These are phyloP conservation scores for Suillus sp. DNA, from an alignment of 768 basidiomycete genomes.

Conservation along the genomic window DNA sequence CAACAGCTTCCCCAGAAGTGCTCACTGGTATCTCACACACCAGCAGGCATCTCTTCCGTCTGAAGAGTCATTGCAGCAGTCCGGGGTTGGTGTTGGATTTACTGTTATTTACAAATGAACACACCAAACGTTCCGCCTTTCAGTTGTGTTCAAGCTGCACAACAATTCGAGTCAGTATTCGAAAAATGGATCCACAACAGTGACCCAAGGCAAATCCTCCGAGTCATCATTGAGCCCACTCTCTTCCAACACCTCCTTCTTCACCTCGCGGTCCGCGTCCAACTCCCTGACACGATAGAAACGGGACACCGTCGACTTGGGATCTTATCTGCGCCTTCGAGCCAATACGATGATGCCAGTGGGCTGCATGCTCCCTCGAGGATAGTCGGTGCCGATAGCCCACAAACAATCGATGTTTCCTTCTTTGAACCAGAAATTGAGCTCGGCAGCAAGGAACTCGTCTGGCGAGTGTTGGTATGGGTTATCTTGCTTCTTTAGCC, in stretches of 20 bases:
- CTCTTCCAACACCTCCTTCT: conserved; percentile 4
- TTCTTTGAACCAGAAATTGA: neutral
- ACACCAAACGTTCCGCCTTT: no score
- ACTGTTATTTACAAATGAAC: no score
- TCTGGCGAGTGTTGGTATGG: neutral
- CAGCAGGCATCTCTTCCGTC: neutral
- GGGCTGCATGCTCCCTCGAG: neutral
- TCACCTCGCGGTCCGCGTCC: neutral
- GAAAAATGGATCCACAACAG: conserved; percentile 1
- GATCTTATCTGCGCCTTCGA: neutral
- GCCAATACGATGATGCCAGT: neutral
- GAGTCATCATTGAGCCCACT: conserved; percentile 3
- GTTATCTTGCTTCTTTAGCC: neutral
- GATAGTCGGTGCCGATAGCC: neutral
- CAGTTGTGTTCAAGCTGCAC: neutral
- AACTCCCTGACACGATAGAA: neutral
- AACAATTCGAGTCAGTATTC: neutral
- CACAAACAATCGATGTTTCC: neutral
- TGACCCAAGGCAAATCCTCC: conserved; percentile 6
- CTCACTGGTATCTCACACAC: neutral
- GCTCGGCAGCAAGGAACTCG: no score
- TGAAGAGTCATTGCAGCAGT: no score
- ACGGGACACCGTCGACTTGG: neutral
- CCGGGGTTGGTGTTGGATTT: no score
- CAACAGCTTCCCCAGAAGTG: neutral